These are phyloP conservation scores for Viridothelium virens DNA, from an alignment of 495 filamentous ascomycete species.

Conservation along the genomic window DNA sequence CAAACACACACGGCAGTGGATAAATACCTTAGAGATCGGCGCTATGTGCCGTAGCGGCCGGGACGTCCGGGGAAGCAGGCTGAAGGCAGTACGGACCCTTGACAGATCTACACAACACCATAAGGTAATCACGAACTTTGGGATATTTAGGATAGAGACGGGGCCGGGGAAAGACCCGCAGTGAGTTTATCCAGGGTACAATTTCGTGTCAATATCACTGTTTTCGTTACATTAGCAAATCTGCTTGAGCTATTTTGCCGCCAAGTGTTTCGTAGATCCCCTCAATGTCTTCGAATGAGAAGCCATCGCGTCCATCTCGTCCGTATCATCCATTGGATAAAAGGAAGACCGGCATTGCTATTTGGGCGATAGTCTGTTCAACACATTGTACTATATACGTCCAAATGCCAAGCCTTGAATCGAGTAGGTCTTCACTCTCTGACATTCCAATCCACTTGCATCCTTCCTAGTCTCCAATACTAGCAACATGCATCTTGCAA, in stretches of 20 bases:
- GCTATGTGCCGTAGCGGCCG: neutral
- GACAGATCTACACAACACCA: too few relatives aligned
- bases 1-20: neutral
- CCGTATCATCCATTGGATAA: neutral
- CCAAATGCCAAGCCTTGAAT: neutral
- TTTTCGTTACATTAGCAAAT: neutral
- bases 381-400: neutral
- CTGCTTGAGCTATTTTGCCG: neutral
- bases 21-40: neutral
- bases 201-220: too few relatives aligned
- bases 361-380: neutral
- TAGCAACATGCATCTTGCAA: neutral
- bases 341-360: neutral
- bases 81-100: too few relatives aligned
- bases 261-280: neutral
- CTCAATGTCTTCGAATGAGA: neutral
- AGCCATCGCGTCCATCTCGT: neutral
- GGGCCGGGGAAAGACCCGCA: too few relatives aligned
- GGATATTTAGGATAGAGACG: too few relatives aligned
- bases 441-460: neutral
- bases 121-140: too few relatives aligned
- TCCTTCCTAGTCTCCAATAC: neutral
- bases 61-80: too few relatives aligned
- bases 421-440: neutral
- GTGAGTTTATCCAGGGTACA: too few relatives aligned